Evolutionary conservation across 352 stramenopile species (phyloP).

Genomic region (Globisporangium takayamanum): DNA sequence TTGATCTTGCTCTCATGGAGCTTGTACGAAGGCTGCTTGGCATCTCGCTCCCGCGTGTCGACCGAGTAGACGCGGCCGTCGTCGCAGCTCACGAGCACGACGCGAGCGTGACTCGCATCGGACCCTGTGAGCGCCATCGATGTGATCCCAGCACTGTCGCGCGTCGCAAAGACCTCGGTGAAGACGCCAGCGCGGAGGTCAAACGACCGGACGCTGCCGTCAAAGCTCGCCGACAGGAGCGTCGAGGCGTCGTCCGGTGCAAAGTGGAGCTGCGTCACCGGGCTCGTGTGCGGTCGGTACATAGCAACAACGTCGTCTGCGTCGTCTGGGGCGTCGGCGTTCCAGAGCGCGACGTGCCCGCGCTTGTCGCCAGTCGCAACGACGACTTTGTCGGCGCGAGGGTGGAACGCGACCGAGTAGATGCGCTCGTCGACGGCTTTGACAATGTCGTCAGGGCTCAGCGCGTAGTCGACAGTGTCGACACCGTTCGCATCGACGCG

Average conservation of each 20-base stretch:
- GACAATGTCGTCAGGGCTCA: conserved; percentile 50
- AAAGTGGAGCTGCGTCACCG: conserved; percentile 68
- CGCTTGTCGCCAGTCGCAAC: conserved; percentile 69
- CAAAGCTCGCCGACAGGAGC: conserved; percentile 66
- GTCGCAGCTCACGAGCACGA: conserved; percentile 54
- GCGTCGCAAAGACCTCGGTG: conserved; percentile 44
- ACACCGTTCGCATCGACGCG: conserved; percentile 34
- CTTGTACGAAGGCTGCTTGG: conserved; percentile 27
- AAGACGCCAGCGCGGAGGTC: conserved; percentile 52
- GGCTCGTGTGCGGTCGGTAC: conserved; percentile 60
- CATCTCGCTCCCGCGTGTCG: conserved; percentile 33
- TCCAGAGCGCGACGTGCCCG: conserved; percentile 70
- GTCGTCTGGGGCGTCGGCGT: conserved; percentile 20
- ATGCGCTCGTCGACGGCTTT: conserved; percentile 72
- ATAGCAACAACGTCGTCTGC: conserved; percentile 33
- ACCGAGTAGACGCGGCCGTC: conserved; percentile 52
- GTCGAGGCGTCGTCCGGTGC: conserved; percentile 32
- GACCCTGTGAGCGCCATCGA: conserved; percentile 31
- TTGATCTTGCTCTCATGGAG: conserved; percentile 86
- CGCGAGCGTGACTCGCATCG: neutral
- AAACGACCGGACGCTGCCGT: conserved; percentile 60
- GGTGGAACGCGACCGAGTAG: conserved; percentile 75
- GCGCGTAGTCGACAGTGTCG: conserved; percentile 34
- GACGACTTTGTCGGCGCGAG: conserved; percentile 49
- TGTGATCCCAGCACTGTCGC: conserved; percentile 43